These are phyloP conservation scores for Biscutella auriculata DNA, from an alignment of 441 rosid species.

Conservation along the genomic window DNA sequence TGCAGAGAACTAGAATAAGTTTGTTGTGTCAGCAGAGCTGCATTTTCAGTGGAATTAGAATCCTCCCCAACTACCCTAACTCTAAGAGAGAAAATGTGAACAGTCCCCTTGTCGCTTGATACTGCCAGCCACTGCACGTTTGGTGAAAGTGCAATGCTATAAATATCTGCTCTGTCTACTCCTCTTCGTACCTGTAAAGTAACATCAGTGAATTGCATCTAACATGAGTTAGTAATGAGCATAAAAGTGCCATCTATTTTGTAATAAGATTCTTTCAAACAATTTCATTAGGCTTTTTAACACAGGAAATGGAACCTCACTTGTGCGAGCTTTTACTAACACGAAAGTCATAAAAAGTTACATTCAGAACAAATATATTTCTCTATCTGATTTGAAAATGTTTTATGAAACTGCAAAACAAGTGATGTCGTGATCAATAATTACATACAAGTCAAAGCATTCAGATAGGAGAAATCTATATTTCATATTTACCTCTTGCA, in stretches of 20 bases:
- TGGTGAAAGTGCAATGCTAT: constrained; percentile 62
- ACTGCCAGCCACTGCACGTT: constrained; percentile 81
- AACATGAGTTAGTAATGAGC: background rate
- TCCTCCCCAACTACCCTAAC: constrained; percentile 72
- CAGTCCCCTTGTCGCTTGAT: constrained; percentile 80
- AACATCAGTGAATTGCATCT: background rate
- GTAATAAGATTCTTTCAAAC: background rate
- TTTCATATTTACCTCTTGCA: constrained; percentile 53
- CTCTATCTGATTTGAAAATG: background rate
- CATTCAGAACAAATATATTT: background rate
- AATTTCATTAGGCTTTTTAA: background rate
- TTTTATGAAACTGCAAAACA: background rate
- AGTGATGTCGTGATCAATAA: background rate
- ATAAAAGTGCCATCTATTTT: background rate
- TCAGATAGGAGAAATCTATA: constrained; percentile 7
- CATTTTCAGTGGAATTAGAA: constrained; percentile 34
- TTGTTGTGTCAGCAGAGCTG: too few species aligned
- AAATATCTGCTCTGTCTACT: constrained; percentile 76
- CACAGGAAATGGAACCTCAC: background rate
- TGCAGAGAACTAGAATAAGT: constrained; percentile 61
- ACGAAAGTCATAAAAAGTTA: background rate
- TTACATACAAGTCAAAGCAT: background rate
- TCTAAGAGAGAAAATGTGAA: constrained; percentile 76
- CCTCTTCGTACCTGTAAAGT: constrained; percentile 69
- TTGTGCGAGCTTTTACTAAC: background rate